Evolutionary conservation across 352 stramenopile species (phyloP).

Genomic region (Globisporangium irregulare): DNA sequence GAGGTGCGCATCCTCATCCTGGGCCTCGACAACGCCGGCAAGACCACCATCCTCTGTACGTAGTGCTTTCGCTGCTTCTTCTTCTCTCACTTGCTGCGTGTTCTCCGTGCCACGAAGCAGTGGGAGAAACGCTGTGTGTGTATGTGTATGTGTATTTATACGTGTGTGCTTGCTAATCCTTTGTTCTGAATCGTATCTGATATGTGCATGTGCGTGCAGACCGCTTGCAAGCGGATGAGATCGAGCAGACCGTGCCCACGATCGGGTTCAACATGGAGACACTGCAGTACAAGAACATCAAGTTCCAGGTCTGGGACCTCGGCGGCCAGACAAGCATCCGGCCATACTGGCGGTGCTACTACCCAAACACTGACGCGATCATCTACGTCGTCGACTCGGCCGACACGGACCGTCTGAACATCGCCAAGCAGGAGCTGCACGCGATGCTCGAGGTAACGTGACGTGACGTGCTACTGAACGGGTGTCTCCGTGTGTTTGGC

Average conservation of each 20-base stretch:
- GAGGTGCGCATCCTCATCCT: slow-evolving; percentile 99
- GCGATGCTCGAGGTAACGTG: slow-evolving; percentile 93
- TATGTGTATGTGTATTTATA: neutral
- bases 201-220: slow-evolving; percentile 33
- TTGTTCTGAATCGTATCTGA: neutral
- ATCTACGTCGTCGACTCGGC: slow-evolving; percentile 96
- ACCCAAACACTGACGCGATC: slow-evolving; percentile 98
- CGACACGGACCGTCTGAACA: slow-evolving; percentile 96
- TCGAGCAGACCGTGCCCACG: slow-evolving; percentile 98
- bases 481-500: neutral
- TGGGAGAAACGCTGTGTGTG: neutral
- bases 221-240: slow-evolving; percentile 89
- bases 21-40: slow-evolving; percentile 99
- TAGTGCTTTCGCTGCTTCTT: slow-evolving; percentile 11
- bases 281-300: slow-evolving; percentile 91
- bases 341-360: slow-evolving; percentile 99
- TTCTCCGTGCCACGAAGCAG: neutral
- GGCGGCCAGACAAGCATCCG: slow-evolving; percentile 99
- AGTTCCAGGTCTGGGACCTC: slow-evolving; percentile 99
- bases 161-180: neutral
- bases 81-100: neutral
- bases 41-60: slow-evolving; percentile 99
- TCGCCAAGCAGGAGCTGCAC: slow-evolving; percentile 97
- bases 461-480: neutral
- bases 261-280: slow-evolving; percentile 98